Base-by-base conservation (phyloP, 2,329 filamentous ascomycete genomes). In the Phaeoacremonium minimum region DNA sequence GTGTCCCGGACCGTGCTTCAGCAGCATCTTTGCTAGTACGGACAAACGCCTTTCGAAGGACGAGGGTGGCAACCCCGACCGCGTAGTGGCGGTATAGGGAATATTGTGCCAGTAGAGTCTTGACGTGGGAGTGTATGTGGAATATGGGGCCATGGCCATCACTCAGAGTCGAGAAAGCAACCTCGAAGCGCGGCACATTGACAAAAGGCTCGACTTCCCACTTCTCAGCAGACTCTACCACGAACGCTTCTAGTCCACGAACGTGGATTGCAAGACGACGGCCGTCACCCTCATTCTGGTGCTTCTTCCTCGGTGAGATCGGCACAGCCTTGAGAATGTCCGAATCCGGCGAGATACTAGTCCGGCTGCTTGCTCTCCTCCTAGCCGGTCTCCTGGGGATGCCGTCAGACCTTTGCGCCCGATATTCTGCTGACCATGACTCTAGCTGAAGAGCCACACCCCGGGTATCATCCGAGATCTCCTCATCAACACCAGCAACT, bases 11-110 rank as follows among this genome's bases (percentile, higher is more conserved):
- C n/a, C n/a, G n/a, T 51, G 57, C 48, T 54, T 60, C 46, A 44
- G 58, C 30, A 35, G 54, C 40, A 40, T 74, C 71, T 17, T 59
- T 62, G 26, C 64, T 61, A 1, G 74, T 72, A 40, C 64, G 69
- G 57, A 77, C 60, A 45, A 90, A 86, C 0, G 85, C 83, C 51
- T 80, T 80, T 36, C 74, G 73, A 16, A 98, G 59, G 4, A 94
- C 87, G 54, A 81, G 82, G 16, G 75, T 67, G 7, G 91, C 93
- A 41, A 97, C 80, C 1, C 88, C 86, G 17, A 94, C 73, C 1
- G 90, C 85, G 54, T 96, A 98, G 55, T 95, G 90, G 4, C 90
- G 83, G 57, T 94, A 95, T 0, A 98, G 74, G 1, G 94, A 98
- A 55, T 97, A 97, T 34, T 94, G 85, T 7, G 95, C 53, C 42